Evolutionary conservation across 805 yeast species (phyloP).

Genomic region (Ogataea populi-albae): DNA sequence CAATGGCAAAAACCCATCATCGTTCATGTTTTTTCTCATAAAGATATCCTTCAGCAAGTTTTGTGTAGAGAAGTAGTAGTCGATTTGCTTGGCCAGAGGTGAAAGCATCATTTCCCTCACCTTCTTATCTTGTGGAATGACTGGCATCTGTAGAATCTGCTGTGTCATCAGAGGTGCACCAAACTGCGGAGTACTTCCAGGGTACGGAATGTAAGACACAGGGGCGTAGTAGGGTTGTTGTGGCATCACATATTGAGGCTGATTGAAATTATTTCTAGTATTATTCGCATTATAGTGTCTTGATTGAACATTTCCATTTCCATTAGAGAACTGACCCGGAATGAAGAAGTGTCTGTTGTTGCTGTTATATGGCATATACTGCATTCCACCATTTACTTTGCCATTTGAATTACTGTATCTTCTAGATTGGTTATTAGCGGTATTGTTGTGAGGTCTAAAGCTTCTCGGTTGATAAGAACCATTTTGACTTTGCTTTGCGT

Average conservation of each 20-base stretch:
- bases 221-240: slow-evolving; percentile 25
- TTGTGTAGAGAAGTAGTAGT: slow-evolving; percentile 86
- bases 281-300: slow-evolving; percentile 15
- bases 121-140: slow-evolving; percentile 18
- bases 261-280: slow-evolving; percentile 19
- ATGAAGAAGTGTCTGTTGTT: slow-evolving; percentile 21
- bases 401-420: slow-evolving; percentile 25
- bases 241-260: slow-evolving; percentile 22
- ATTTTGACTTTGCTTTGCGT: slow-evolving; percentile 14
- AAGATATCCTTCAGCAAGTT: slow-evolving; percentile 82
- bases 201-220: slow-evolving; percentile 24
- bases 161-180: slow-evolving; percentile 17
- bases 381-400: slow-evolving; percentile 18
- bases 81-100: slow-evolving; percentile 57
- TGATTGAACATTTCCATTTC: slow-evolving; percentile 15
- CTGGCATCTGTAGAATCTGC: slow-evolving; percentile 19
- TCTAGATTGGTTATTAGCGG: slow-evolving; percentile 14
- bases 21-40: slow-evolving; percentile 77
- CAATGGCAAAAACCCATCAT: slow-evolving; percentile 69
- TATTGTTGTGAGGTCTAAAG: slow-evolving; percentile 20
- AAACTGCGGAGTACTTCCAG: slow-evolving; percentile 15
- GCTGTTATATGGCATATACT: slow-evolving; percentile 23
- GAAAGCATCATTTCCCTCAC: slow-evolving; percentile 21
- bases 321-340: slow-evolving; percentile 20
- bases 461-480: slow-evolving; percentile 22